Base-by-base conservation (phyloP, 352 stramenopile genomes). In the Globisporangium nagaii region DNA sequence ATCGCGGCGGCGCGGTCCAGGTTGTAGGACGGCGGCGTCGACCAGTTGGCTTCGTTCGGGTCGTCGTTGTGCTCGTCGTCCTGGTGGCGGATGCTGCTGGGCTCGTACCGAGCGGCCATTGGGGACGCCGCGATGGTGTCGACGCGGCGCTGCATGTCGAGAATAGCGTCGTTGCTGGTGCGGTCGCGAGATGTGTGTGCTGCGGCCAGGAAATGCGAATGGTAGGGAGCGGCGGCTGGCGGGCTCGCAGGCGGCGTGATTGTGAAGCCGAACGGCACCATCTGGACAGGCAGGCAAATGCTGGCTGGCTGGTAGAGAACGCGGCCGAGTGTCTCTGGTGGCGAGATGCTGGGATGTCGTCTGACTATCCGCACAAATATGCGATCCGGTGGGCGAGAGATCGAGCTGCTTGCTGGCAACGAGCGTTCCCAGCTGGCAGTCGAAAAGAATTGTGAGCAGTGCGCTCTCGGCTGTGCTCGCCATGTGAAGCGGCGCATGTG, bases 181-280 rank as follows among this genome's bases (percentile, higher is more conserved):
- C 25, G 24, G 48, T 32, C 2, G 10, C n/a, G 13, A 19, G 36
- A 27, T 5, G 30, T 41, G 10, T 2, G n/a, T 2, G 53, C 22
- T 25, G 20, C 10, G 22, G 40, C 36, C 2, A 22, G 34, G 40
- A 58, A 51, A 30, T 58, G 51, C 2, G 51, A 15, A 20, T 42
- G 24, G 24, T 13, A 10, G 39, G 9, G 27, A 27, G 20, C 31
- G 22, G 48, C 22, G 6, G 30, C 39, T 8, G 17, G 15, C 30
- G 30, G 56, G 22, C 31, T 58, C 19, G 19, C 41, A 5, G 56
- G 56, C 19, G 60, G 30, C 10, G 61, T 61, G 44, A 68, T 60
- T 10, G 51, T 52, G 46, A 65, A 62, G 46, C 48, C 31, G n/a
- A 61, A 61, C 28, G 51, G 35, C 20, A 50, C 20, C 61, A 62